phyloP scores from a whole-genome alignment of 495 filamentous ascomycete species.

The Endocarpon pusillum region DNA sequence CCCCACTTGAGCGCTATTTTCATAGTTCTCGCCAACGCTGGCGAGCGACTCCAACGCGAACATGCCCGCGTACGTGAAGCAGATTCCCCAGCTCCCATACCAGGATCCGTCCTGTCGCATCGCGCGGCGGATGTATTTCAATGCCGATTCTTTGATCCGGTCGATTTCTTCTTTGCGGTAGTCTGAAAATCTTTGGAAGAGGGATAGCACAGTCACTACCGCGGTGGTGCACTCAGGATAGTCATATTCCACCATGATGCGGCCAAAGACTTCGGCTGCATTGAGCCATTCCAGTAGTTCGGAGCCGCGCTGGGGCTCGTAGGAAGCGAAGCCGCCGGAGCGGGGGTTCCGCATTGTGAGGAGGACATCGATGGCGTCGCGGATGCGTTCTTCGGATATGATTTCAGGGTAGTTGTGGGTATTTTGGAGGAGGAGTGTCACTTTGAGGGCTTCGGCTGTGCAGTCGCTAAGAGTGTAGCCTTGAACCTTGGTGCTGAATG shows the following conservation, averaged over 20 bases:
- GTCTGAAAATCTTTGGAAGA: slow-evolving; percentile 68
- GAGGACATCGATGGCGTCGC: slow-evolving; percentile 78
- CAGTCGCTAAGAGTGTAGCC: slow-evolving; percentile 94
- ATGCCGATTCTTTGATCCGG: slow-evolving; percentile 46
- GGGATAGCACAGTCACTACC: slow-evolving; percentile 69
- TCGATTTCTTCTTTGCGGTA: slow-evolving; percentile 66
- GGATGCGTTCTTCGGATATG: slow-evolving; percentile 55
- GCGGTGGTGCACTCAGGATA: slow-evolving; percentile 97
- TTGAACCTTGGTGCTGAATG: slow-evolving; percentile 79
- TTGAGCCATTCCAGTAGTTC: slow-evolving; percentile 70
- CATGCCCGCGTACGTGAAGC: slow-evolving; percentile 91
- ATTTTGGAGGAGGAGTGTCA: slow-evolving; percentile 69
- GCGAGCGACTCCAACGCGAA: slow-evolving; percentile 80
- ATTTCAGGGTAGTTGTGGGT: slow-evolving; percentile 58
- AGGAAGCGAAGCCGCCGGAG: slow-evolving; percentile 77
- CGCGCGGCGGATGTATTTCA: slow-evolving; percentile 61
- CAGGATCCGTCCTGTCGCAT: slow-evolving; percentile 77
- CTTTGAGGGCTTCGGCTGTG: slow-evolving; percentile 76
- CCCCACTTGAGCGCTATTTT: slow-evolving; percentile 49
- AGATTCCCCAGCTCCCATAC: slow-evolving; percentile 97
- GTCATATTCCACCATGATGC: slow-evolving; percentile 96
- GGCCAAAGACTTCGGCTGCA: slow-evolving; percentile 89
- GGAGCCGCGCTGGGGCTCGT: slow-evolving; percentile 67
- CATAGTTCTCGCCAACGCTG: slow-evolving; percentile 65
- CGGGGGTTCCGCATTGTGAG: slow-evolving; percentile 73